A percentile compares a stretch with the other conserved stretches of the same genome.
phyloP scores from a whole-genome alignment of 192 early-diverging fungal species.

The Coemansia sp. region DNA sequence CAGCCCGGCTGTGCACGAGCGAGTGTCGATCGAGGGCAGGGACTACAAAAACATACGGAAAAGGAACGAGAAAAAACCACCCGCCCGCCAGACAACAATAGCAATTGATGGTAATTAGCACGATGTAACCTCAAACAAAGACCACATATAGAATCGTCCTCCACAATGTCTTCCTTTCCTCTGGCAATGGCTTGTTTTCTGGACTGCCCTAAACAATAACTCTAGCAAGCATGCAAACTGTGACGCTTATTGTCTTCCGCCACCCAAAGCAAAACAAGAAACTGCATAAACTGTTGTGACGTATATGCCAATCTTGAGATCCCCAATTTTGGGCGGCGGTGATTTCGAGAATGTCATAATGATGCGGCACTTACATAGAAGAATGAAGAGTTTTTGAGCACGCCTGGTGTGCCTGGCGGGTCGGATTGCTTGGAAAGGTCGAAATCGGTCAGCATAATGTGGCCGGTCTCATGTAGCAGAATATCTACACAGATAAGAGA shows the following conservation, averaged over 20 bases:
- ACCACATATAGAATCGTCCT: too few relatives aligned
- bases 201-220: not conserved
- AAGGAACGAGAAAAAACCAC: not conserved
- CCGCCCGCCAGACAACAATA: too few relatives aligned
- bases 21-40: conserved; percentile 81
- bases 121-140: too few relatives aligned
- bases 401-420: conserved; percentile 71
- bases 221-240: not conserved
- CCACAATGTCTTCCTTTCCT: not conserved
- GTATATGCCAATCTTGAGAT: not conserved
- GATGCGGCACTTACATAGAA: conserved; percentile 52
- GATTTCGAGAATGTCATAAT: not conserved
- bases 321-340: not conserved
- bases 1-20: conserved; percentile 78
- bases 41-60: conserved; percentile 19
- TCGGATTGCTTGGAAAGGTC: conserved; percentile 94
- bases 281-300: not conserved
- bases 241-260: conserved; percentile 4
- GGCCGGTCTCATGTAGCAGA: conserved; percentile 89
- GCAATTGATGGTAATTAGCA: too few relatives aligned
- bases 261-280: not conserved
- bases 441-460: conserved; percentile 99
- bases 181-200: not conserved
- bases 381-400: conserved; percentile 61
- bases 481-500: conserved; percentile 58